Evolutionary conservation across 2,329 filamentous ascomycete genomes (phyloP), one percentile per base, ranked within the genome.

Genomic region (Apiospora koreana): DNA sequence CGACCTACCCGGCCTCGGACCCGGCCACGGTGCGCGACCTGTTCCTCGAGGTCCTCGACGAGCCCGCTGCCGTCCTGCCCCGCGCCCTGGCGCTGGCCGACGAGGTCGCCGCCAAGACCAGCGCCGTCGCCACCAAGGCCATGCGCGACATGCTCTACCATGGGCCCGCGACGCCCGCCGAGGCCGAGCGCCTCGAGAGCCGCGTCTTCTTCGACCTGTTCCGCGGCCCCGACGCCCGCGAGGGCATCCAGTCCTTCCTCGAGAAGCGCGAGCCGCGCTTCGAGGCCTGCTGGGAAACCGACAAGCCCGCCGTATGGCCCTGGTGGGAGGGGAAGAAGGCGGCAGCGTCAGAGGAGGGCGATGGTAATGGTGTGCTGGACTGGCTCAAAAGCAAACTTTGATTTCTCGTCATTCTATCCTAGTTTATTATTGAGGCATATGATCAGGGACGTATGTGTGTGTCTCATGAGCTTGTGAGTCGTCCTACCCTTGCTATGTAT

Each of bases 91-190:
- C 87, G 75, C 81, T 94, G 38, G 92, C 92, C 1, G 84, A 85
- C 28, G 91, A 93, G 68, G 87, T 94, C 62, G 91, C 88, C 1
- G 81, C 82, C 74, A 92, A 93, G 74, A 91, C 90, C 35, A 93
- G 90, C 74, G 81, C 82, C 1, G 87, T 94, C 38, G 88, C 89
- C 38, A 88, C 87, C 10, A 85, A 88, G 73, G 76, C 94, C 69
- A 94, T 93, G 87, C 87, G 88, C 76, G 92, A 94, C 75, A 80
- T 95, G 83, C 90, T 94, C 83, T 93, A 87, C 74, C 82, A 88
- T 41, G 85, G 86, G 45, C 83, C 85, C 0, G 83, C 81, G 23
- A 88, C 85, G 28, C 87, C 92, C 0, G 93, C 95, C 81, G 91
- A 85, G 67, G 88, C 92, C 69, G 92, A 94, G 82, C 79, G 94